Conservation (phyloP, 345 rosid species). For the Boechera stricta region DNA sequence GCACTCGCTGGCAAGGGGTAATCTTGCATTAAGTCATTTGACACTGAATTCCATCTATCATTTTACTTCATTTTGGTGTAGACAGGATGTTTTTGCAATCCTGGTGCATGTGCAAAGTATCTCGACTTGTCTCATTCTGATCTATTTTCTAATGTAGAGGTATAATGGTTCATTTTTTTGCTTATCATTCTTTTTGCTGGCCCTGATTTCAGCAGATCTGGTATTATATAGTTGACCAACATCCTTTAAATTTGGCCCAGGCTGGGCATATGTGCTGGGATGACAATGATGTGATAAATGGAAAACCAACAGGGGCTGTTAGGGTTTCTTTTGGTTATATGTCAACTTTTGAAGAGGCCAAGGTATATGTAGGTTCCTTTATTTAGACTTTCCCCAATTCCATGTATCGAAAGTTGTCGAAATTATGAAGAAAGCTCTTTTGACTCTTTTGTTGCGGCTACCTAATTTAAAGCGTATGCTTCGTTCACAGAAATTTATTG, state of each 20-base stretch:
- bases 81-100: conserved; percentile 99
- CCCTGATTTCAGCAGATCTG: conserved; percentile 12
- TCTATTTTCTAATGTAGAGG: conserved; percentile 88
- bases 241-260: conserved; percentile 49
- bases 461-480: conserved; percentile 10
- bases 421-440: neutral
- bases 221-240: conserved; percentile 2
- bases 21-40: conserved; percentile 11
- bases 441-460: conserved; percentile 8
- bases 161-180: conserved; percentile 30
- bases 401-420: conserved; percentile 3
- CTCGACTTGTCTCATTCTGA: conserved; percentile 85
- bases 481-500: conserved; percentile 70
- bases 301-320: conserved; percentile 94
- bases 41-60: conserved; percentile 26
- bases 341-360: conserved; percentile 96
- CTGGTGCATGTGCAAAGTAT: conserved; percentile 97
- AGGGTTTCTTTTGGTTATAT: conserved; percentile 94
- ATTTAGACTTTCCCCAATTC: neutral
- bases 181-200: neutral
- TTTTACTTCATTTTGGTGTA: conserved; percentile 52
- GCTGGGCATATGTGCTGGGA: conserved; percentile 99
- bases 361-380: conserved; percentile 54
- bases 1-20: conserved; percentile 15
- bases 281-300: conserved; percentile 81